phyloP scores from a whole-genome alignment of 1,139 yeast species.

The Geotrichum siamense region DNA sequence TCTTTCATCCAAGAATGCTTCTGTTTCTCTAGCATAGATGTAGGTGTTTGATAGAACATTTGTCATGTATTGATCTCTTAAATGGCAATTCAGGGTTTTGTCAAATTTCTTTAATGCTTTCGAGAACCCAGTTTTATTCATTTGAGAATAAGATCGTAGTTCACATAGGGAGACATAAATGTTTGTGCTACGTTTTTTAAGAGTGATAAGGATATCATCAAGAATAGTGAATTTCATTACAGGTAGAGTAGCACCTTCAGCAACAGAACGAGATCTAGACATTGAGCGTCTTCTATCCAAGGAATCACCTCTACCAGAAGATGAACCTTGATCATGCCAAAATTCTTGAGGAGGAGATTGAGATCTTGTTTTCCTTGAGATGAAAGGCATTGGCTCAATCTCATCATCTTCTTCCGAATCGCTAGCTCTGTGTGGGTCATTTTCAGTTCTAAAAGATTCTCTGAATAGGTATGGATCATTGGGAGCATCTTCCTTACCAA shows the following conservation, averaged over 20 bases:
- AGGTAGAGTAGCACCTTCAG: constrained; percentile 11
- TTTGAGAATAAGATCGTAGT: constrained; percentile 69
- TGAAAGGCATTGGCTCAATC: background rate
- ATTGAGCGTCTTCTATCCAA: background rate
- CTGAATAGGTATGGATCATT: constrained; percentile 12
- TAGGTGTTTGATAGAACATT: constrained; percentile 34
- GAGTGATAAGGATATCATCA: constrained; percentile 44
- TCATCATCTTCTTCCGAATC: constrained; percentile 20
- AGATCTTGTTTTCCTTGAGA: background rate
- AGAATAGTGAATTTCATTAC: constrained; percentile 1
- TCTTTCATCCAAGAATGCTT: constrained; percentile 42
- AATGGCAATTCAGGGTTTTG: constrained; percentile 59
- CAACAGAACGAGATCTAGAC: constrained; percentile 12
- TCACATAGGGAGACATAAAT: constrained; percentile 75
- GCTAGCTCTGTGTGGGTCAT: background rate
- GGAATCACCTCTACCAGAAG: background rate
- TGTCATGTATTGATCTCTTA: constrained; percentile 45
- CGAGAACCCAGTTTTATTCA: constrained; percentile 80
- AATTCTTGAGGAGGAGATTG: background rate
- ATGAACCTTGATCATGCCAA: background rate
- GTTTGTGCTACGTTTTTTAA: constrained; percentile 59
- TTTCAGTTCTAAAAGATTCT: background rate
- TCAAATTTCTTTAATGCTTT: constrained; percentile 89
- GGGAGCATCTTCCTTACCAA: constrained; percentile 18
- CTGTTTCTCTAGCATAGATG: constrained; percentile 44